Percentiles rank a stretch among this genome's conserved stretches.
Evolutionary conservation across 208 protist species (phyloP).

Genomic region (Leishmania mexicana): DNA sequence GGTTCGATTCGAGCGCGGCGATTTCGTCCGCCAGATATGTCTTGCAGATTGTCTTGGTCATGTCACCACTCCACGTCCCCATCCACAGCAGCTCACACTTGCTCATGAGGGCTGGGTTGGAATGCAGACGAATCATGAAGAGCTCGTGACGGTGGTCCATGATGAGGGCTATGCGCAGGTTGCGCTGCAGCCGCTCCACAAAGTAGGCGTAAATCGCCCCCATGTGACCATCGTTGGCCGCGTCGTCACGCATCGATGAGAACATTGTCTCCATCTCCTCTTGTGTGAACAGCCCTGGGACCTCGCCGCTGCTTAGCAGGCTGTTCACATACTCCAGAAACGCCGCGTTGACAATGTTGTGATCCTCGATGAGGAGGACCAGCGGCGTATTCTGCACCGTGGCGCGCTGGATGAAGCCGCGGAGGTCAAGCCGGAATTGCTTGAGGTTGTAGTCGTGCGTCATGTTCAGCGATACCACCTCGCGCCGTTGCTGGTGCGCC

Average conservation of each 20-base stretch:
- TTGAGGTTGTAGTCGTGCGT: slow-evolving; percentile 90
- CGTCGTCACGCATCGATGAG: slow-evolving; percentile 87
- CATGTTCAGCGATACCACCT: slow-evolving; percentile 91
- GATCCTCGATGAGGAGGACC: slow-evolving; percentile 97
- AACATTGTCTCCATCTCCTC: slow-evolving; percentile 97
- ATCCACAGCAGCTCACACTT: slow-evolving; percentile 96
- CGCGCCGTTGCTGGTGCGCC: slow-evolving; percentile 86
- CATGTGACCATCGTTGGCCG: slow-evolving; percentile 83
- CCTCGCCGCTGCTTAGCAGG: slow-evolving; percentile 91
- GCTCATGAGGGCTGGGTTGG: slow-evolving; percentile 95
- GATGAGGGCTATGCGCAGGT: slow-evolving; percentile 94
- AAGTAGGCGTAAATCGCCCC: slow-evolving; percentile 87
- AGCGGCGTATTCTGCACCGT: slow-evolving; percentile 84
- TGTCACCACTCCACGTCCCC: slow-evolving; percentile 90
- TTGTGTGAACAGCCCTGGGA: slow-evolving; percentile 95
- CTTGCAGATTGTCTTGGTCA: slow-evolving; percentile 87
- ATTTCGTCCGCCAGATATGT: slow-evolving; percentile 73
- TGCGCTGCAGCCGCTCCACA: slow-evolving; percentile 81
- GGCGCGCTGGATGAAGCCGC: slow-evolving; percentile 79
- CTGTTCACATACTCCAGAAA: slow-evolving; percentile 98
- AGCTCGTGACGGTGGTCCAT: slow-evolving; percentile 92
- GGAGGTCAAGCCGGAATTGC: slow-evolving; percentile 87
- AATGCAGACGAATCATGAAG: slow-evolving; percentile 91
- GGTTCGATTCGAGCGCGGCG: slow-evolving; percentile 56
- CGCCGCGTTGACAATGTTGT: slow-evolving; percentile 95